A percentile compares a stretch with the other conserved stretches of the same genome.
These are phyloP conservation scores for Penicillium atrosanguineum DNA, from an alignment of 495 filamentous ascomycete genomes.

Conservation along the genomic window DNA sequence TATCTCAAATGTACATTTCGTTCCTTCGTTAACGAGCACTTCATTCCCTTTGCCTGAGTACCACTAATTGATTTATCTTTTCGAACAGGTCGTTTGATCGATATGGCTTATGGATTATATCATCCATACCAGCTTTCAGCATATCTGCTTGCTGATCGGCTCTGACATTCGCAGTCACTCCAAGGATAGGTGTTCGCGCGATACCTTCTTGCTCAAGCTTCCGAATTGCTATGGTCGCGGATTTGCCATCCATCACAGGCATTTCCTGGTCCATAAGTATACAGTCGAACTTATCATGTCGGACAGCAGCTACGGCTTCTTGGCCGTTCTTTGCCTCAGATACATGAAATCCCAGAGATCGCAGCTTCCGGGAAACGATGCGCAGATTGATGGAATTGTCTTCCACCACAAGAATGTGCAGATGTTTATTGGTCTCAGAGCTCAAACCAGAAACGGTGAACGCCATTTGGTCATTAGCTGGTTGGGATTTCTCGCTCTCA, in stretches of 20 bases:
- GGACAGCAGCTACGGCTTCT: conserved; percentile 60
- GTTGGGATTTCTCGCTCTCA: no score
- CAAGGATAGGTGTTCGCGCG: conserved; percentile 75
- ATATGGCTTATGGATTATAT: conserved; percentile 80
- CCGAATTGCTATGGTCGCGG: conserved; percentile 65
- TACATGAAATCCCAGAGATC: conserved; percentile 60
- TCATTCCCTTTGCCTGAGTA: no score
- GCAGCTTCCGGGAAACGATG: conserved; percentile 63
- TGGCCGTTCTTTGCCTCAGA: conserved; percentile 70
- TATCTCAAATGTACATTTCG: no score
- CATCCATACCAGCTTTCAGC: conserved; percentile 71
- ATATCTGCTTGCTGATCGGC: conserved; percentile 65
- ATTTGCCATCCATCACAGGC: conserved; percentile 78
- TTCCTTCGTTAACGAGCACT: no score
- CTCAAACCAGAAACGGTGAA: not conserved
- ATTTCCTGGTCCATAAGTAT: conserved; percentile 85
- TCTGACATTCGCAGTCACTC: conserved; percentile 74
- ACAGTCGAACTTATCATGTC: conserved; percentile 43
- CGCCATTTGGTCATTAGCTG: not conserved
- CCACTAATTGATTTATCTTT: conserved; percentile 46
- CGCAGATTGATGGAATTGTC: conserved; percentile 78
- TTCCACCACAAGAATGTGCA: conserved; percentile 69
- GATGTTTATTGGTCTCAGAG: not conserved
- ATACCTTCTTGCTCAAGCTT: conserved; percentile 60
- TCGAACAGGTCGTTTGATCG: conserved; percentile 65